Evolutionary conservation across 2,329 filamentous ascomycete genomes (phyloP).

Genomic region (Verticillium albo-atrum): DNA sequence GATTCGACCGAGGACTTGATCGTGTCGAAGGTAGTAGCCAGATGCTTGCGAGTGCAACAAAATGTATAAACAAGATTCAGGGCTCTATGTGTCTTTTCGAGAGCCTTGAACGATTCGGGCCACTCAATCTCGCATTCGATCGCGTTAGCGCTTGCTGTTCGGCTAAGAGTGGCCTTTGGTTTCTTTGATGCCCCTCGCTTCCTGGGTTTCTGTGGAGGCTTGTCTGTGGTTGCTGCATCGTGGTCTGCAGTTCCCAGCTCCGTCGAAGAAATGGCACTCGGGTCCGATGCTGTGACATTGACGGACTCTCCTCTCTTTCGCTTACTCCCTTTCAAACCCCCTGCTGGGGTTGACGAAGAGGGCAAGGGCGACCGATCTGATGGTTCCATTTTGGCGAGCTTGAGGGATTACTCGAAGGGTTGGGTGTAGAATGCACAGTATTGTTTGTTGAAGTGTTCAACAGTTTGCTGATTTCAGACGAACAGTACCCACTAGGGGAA

Average conservation of each 20-base stretch:
- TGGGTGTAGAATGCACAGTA: no score
- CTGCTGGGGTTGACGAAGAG: background rate
- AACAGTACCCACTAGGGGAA: no score
- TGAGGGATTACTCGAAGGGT: background rate
- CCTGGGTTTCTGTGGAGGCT: slow-evolving; percentile 1
- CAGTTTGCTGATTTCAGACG: no score
- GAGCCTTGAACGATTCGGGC: slow-evolving; percentile 68
- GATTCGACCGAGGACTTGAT: slow-evolving; percentile 80
- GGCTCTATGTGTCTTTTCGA: slow-evolving; percentile 76
- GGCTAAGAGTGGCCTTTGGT: slow-evolving; percentile 7
- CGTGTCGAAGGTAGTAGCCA: slow-evolving; percentile 87
- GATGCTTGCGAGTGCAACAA: slow-evolving; percentile 85
- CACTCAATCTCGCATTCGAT: slow-evolving; percentile 48
- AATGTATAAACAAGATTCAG: slow-evolving; percentile 94
- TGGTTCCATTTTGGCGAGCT: background rate
- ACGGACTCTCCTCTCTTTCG: background rate
- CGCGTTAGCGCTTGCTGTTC: slow-evolving; percentile 6
- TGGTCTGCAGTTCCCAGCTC: background rate
- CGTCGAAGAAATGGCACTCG: background rate
- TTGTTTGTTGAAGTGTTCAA: no score
- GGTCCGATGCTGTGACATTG: background rate
- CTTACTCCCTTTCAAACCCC: background rate
- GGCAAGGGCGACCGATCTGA: background rate
- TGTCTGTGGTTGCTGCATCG: background rate
- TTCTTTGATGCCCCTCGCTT: slow-evolving; percentile 8